Evolutionary conservation across 2,329 filamentous ascomycete genomes (phyloP), one percentile per base, ranked within the genome.

Genomic region (Pyrenophora tritici-repentis): DNA sequence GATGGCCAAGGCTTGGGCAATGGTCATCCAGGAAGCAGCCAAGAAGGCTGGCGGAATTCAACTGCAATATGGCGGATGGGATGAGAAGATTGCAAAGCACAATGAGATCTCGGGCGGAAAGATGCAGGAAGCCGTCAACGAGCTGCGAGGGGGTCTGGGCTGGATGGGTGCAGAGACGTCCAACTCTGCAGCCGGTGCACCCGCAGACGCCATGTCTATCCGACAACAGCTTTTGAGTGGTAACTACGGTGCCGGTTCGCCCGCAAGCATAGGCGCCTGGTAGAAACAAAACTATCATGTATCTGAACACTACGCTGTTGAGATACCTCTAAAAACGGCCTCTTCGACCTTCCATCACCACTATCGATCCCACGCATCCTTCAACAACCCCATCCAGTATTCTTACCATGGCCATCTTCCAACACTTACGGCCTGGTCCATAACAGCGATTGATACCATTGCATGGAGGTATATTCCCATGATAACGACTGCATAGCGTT

Each of bases 1-100:
- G 70, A 92, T 99, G 58, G 88, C 90, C 20, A 91, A 88, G 67
- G 94, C 94, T 1, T 99, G 94, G 94, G 87, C 90, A 13, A 75
- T 95, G 61, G 93, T 96, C 42, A 89, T 99, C 62, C 87, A 87
- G 55, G 94, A 99, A 74, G 91, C 91, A 2, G 87, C 89, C 17
- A 97, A 97, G 78, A 84, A 89, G 61, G 93, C 91, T 9, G 92
- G 91, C 22, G 94, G 94, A 29, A 94, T 97, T 65, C 86, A 90
- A 59, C 71, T 99, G 59, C 90, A 96, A 66, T 90, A 91, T 39
- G 91, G 89, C 45, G 90, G 90, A 52, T 99, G 94, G 94, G 93
- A 97, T 66, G 87, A 94, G 73, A 90, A 86, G 63, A 78, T 99
- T 37, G 80, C 85, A 20, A 91, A 90, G 68, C 94, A 99, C 76